A percentile compares a stretch with the other conserved stretches of the same genome.
Conservation (phyloP, 1,284 basidiomycete species). For the Exobasidium cylindrosporum region DNA sequence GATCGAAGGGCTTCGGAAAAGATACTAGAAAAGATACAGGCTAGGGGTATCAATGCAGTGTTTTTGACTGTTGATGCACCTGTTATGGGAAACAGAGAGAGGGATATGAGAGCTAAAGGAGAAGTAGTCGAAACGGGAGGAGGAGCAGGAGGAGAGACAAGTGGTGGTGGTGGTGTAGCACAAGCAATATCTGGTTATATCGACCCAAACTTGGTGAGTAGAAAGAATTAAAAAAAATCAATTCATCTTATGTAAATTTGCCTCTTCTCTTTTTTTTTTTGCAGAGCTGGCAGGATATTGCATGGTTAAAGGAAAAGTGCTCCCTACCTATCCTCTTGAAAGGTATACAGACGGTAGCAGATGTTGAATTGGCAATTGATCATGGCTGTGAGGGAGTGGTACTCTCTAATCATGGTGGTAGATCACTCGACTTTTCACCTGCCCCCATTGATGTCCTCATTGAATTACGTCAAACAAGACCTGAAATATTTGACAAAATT, state of each 20-base stretch:
- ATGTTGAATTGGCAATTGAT: slow-evolving; percentile 65
- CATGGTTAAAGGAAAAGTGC: slow-evolving; percentile 73
- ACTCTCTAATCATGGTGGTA: slow-evolving; percentile 59
- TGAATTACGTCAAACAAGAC: slow-evolving; percentile 66
- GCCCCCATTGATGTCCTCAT: slow-evolving; percentile 52
- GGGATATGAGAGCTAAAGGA: slow-evolving; percentile 62
- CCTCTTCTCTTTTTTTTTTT: slow-evolving; percentile 5
- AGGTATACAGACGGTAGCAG: slow-evolving; percentile 67
- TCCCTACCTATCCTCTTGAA: slow-evolving; percentile 77
- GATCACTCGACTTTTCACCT: slow-evolving; percentile 45
- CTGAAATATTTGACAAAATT: slow-evolving; percentile 68
- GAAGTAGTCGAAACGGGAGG: slow-evolving; percentile 55
- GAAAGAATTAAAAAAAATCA: too few species aligned
- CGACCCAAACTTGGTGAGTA: slow-evolving; percentile 58
- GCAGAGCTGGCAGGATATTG: slow-evolving; percentile 60
- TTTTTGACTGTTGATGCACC: slow-evolving; percentile 88
- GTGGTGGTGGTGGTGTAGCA: slow-evolving; percentile 54
- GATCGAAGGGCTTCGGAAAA: slow-evolving; percentile 69
- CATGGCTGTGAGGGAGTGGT: slow-evolving; percentile 60
- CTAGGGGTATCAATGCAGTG: slow-evolving; percentile 72
- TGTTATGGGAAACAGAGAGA: slow-evolving; percentile 78
- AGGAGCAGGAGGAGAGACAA: slow-evolving; percentile 19
- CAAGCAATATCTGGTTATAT: slow-evolving; percentile 60
- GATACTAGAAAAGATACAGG: slow-evolving; percentile 70
- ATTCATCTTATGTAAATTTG: too few species aligned